These are phyloP conservation scores for Tulasnella calospora DNA, from an alignment of 768 basidiomycete species.

Conservation along the genomic window DNA sequence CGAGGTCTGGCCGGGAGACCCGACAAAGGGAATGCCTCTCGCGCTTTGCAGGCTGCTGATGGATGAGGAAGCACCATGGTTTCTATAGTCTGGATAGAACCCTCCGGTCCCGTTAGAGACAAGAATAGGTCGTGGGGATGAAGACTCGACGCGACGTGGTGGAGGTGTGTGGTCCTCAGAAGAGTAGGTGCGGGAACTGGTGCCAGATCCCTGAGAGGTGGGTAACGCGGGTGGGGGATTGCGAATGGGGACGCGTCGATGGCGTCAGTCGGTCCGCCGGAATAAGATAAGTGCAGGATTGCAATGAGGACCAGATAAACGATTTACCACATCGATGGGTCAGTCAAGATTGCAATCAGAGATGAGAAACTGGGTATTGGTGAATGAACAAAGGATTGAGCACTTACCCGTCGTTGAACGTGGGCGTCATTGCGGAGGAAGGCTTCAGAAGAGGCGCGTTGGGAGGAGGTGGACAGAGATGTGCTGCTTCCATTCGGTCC, in stretches of 20 bases:
- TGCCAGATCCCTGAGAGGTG: not conserved
- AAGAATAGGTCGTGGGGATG: not conserved
- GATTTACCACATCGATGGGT: constrained; percentile 6
- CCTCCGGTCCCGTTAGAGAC: not conserved
- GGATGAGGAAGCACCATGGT: not conserved
- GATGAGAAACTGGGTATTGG: not conserved
- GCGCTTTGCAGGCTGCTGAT: not conserved
- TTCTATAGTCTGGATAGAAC: not conserved
- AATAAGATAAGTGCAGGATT: not conserved
- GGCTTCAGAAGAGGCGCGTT: not conserved
- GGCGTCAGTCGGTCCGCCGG: not conserved
- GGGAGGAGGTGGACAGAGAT: not conserved
- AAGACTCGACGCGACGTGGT: not conserved
- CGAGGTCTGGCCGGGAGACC: not conserved
- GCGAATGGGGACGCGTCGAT: too few relatives aligned
- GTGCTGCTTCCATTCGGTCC: not conserved
- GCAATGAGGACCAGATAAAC: not conserved
- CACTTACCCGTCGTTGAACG: constrained; percentile 6
- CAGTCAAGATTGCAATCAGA: constrained; percentile 18
- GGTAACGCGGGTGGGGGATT: not conserved
- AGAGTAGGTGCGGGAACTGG: constrained; percentile 1
- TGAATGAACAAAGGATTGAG: not conserved
- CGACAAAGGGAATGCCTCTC: not conserved
- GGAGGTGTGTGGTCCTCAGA: not conserved
- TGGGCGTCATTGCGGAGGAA: not conserved